Evolutionary conservation across 805 yeast genomes (phyloP), one percentile per base, ranked within the genome.

Genomic region (Pichia manshurica): DNA sequence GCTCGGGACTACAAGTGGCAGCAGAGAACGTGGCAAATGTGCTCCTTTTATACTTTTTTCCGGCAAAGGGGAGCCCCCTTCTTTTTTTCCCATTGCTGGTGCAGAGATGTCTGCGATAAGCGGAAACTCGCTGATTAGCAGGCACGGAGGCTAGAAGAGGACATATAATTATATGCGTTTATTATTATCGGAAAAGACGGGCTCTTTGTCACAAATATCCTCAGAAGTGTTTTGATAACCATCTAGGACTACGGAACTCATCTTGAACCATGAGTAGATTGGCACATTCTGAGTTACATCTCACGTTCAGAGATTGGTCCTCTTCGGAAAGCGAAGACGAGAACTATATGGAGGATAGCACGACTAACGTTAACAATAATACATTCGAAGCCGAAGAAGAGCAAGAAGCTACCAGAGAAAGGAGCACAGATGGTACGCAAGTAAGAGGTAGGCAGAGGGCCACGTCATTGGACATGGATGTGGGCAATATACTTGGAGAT

Each of bases 241-340:
- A 25, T 7, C 10, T 25, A 25, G 29, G 10, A 25, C 10, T 25
- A 8, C 10, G 10, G 10, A 10, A 25, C 10, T 25, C n/a, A 25
- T 25, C 29, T 25, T 8, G 29, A 25, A 10, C 10, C 29, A 25
- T 44, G 47, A 38, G 47, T 22, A 28, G 42, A 31, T 12, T 34
- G 9, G 3, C 33, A 9, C 21, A 45, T 19, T 12, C 44, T 2
- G 41, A 39, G 13, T 4, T 34, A 7, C 33, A 39, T 34, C 25
- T 39, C 12, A 45, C 40, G 2, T 39, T 45, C n/a, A 22, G 44
- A 33, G 38, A 45, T 8, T 39, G 39, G 44, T 45, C 48, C 4
- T 35, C 44, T 8, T 39, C 44, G n/a, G 46, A 21, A 17, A 39
- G 39, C 28, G 32, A 32, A 8, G 40, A 45, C 3, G 35, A 34